Base-by-base conservation (phyloP, 257 asterid species). In the Primulina eburnea region DNA sequence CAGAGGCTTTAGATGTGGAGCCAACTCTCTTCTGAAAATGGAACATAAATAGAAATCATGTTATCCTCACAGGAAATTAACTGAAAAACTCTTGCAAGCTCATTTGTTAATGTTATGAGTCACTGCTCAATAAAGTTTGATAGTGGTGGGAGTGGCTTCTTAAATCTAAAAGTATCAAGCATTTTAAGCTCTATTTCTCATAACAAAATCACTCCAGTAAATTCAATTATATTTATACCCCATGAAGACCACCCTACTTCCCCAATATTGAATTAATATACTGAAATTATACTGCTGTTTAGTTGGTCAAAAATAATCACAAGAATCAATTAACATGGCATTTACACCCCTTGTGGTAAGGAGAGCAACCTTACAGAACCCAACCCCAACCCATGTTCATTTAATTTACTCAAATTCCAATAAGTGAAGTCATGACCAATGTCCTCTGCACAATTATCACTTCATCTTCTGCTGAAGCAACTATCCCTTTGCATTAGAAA, bases 21-120 rank as follows among this genome's bases (percentile, higher is more conserved):
- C 97, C 85, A 94, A 79, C 55, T 86, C 97, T 83, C 99, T 87
- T 37, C 99, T 94, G 97, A 29, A 78, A 86, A 77, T 47, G 71
- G 72, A 71, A 73, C 63, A 70, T 63, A 57, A 73, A 68, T 75
- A 14, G 35, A 72, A 53, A 65, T 61, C 65, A 43, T 26, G 57
- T 12, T 17, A 24, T 29, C 35, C 62, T 59, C 60, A 63, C 34
- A n/a, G 69, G 33, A 69, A 75, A 35, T 18, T 69, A 62, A 40
- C 30, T 62, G 56, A 28, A 73, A 32, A 69, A 32, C 56, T 34
- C 75, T 73, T 65, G 63, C 63, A 64, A 30, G 66, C 20, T 62
- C 38, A 65, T 26, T 30, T 14, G 43, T 24, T 56, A 0, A 62
- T 58, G 14, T 62, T 47, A 33, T 21, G 28, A 11, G 34, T 12